Percentiles rank a stretch among this genome's conserved stretches.
Evolutionary conservation across 192 early-diverging fungal species (phyloP).

Genomic region (Mortierella alpina): DNA sequence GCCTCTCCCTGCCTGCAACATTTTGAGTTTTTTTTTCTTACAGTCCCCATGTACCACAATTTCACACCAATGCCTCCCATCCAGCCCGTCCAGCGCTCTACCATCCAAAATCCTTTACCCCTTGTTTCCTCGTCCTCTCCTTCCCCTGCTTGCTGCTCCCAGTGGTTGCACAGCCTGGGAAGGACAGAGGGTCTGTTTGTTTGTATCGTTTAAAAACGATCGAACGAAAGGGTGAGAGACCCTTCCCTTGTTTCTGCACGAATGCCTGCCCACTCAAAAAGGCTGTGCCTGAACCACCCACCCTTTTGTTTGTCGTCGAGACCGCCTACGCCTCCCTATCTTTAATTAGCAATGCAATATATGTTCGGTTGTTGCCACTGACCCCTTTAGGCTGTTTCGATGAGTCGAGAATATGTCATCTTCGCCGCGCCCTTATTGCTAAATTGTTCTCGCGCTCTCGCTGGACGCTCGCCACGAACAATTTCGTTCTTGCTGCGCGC

Average conservation of each 20-base stretch:
- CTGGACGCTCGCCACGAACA: neutral
- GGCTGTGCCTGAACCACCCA: slow-evolving; percentile 4
- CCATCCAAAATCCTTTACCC: neutral
- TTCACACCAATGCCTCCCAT: neutral
- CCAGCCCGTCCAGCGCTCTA: neutral
- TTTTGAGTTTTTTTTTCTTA: neutral
- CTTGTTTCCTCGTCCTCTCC: slow-evolving; percentile 4
- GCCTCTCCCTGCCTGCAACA: neutral
- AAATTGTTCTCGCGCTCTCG: neutral
- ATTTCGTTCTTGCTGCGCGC: no score
- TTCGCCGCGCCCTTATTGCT: neutral
- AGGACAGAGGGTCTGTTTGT: no score
- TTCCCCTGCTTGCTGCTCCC: neutral
- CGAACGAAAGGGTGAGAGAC: neutral
- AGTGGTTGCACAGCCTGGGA: slow-evolving; percentile 13
- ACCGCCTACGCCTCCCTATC: neutral
- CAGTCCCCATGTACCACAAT: neutral
- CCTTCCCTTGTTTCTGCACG: neutral
- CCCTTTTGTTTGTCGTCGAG: slow-evolving; percentile 1
- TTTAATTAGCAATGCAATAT: neutral
- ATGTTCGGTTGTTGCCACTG: neutral
- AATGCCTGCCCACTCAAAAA: neutral
- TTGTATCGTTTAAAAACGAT: neutral
- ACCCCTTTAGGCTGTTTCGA: neutral
- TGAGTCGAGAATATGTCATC: neutral